Conservation (phyloP, 2,329 filamentous ascomycete species). For the Diplodia intermedia region DNA sequence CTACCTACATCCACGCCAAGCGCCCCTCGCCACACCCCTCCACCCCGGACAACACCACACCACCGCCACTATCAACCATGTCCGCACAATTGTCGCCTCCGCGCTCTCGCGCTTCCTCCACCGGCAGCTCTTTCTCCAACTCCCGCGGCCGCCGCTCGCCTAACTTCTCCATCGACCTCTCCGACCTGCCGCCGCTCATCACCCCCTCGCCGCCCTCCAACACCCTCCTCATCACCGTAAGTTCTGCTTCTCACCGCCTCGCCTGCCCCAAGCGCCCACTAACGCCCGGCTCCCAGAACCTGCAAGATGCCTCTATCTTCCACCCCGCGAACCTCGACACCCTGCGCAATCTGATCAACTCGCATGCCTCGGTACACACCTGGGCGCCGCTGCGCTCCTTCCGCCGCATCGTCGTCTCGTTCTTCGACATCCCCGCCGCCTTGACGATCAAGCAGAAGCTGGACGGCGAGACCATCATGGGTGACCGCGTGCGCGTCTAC, state of each 20-base stretch:
- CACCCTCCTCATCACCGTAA: slow-evolving; percentile 78
- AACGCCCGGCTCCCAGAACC: slow-evolving; percentile 57
- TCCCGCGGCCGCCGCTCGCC: slow-evolving; percentile 50
- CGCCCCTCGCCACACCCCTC: not conserved
- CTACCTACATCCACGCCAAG: not conserved
- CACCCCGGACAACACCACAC: not conserved
- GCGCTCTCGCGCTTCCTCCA: slow-evolving; percentile 29
- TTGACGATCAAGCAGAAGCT: slow-evolving; percentile 74
- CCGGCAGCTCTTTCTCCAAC: slow-evolving; percentile 37
- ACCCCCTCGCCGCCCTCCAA: slow-evolving; percentile 80
- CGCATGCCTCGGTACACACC: slow-evolving; percentile 74
- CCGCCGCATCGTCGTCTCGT: slow-evolving; percentile 80
- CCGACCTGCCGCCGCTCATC: slow-evolving; percentile 70
- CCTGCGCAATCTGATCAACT: slow-evolving; percentile 73
- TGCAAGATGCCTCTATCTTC: slow-evolving; percentile 76
- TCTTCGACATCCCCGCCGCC: slow-evolving; percentile 73
- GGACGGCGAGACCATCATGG: slow-evolving; percentile 76
- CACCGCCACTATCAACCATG: slow-evolving; percentile 39
- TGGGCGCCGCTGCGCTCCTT: slow-evolving; percentile 85
- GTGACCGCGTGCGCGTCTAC: slow-evolving; percentile 57
- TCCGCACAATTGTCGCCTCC: slow-evolving; percentile 25
- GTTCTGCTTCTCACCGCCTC: slow-evolving; percentile 34
- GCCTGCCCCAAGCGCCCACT: slow-evolving; percentile 33
- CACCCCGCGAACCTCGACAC: slow-evolving; percentile 73
- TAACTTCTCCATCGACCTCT: slow-evolving; percentile 73